A percentile compares a stretch with the other conserved stretches of the same genome.
Conservation (phyloP, 352 stramenopile species). For the Pseudoperonospora humuli region DNA sequence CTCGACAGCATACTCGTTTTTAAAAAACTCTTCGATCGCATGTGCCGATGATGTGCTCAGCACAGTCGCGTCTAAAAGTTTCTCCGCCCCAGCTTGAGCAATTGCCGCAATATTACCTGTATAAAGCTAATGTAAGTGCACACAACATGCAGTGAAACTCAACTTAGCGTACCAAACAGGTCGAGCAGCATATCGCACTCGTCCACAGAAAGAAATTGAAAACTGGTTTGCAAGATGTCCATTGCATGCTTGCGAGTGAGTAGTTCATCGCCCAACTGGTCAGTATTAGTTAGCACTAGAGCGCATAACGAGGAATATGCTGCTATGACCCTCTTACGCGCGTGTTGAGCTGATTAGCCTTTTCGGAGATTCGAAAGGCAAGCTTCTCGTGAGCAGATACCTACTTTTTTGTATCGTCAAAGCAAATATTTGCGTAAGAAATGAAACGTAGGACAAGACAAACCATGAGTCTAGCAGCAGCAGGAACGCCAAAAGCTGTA, state of each 20-base stretch:
- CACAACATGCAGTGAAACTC: neutral
- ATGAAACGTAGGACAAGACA: neutral
- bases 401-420: conserved; percentile 16
- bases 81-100: conserved; percentile 33
- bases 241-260: conserved; percentile 42
- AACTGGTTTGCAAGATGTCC: conserved; percentile 35
- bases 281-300: neutral
- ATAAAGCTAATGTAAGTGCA: conserved; percentile 3
- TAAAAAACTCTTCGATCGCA: conserved; percentile 69
- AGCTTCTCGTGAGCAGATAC: conserved; percentile 53
- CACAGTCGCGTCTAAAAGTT: conserved; percentile 59
- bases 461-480: conserved; percentile 48
- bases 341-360: conserved; percentile 32
- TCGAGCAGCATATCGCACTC: conserved; percentile 79
- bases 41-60: conserved; percentile 46
- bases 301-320: neutral
- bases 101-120: conserved; percentile 46
- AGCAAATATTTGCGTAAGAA: neutral
- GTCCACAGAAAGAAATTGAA: conserved; percentile 47
- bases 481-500: conserved; percentile 26
- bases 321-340: conserved; percentile 20
- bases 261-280: conserved; percentile 42
- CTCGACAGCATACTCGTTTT: conserved; percentile 55
- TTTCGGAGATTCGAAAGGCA: conserved; percentile 32
- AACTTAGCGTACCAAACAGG: conserved; percentile 41